These are phyloP conservation scores for Hibiscus mutabilis DNA, from an alignment of 345 rosid species.

Conservation along the genomic window DNA sequence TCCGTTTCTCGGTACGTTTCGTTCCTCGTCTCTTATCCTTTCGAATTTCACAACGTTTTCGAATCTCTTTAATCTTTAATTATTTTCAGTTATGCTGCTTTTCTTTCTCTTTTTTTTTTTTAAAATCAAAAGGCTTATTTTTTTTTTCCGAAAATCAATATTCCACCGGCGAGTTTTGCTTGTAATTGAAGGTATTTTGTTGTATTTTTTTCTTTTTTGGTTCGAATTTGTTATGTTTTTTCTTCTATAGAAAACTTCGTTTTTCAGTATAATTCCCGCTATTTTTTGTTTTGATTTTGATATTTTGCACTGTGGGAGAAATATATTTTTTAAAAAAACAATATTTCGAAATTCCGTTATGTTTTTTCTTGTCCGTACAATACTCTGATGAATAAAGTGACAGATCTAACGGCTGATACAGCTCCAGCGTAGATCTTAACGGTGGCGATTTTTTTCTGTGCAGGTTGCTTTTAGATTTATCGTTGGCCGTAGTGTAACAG, in stretches of 20 bases:
- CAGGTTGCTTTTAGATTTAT: not conserved
- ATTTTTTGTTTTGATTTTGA: not conserved
- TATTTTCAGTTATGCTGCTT: not conserved
- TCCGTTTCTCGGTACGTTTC: conserved; percentile 28
- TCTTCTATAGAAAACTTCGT: not conserved
- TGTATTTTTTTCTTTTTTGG: conserved; percentile 2
- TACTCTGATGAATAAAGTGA: not conserved
- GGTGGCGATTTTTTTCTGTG: not conserved
- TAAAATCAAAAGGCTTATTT: not conserved
- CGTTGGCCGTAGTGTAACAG: conserved; percentile 18
- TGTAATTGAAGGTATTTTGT: conserved; percentile 16
- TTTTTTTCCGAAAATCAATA: not conserved
- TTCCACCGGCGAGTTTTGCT: conserved; percentile 16
- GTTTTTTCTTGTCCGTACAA: not conserved
- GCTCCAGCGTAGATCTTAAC: conserved; percentile 21
- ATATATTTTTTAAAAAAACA: not conserved
- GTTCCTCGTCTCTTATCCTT: conserved; percentile 1
- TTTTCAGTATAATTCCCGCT: not conserved
- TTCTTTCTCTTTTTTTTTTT: not conserved
- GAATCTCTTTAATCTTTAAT: not conserved
- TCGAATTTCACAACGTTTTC: not conserved
- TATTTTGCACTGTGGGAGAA: not conserved
- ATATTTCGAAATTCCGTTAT: not conserved
- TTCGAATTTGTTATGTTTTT: not conserved
- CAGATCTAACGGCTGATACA: conserved; percentile 26